Evolutionary conservation across 805 yeast species (phyloP).

Genomic region (Schwanniomyces sp.): DNA sequence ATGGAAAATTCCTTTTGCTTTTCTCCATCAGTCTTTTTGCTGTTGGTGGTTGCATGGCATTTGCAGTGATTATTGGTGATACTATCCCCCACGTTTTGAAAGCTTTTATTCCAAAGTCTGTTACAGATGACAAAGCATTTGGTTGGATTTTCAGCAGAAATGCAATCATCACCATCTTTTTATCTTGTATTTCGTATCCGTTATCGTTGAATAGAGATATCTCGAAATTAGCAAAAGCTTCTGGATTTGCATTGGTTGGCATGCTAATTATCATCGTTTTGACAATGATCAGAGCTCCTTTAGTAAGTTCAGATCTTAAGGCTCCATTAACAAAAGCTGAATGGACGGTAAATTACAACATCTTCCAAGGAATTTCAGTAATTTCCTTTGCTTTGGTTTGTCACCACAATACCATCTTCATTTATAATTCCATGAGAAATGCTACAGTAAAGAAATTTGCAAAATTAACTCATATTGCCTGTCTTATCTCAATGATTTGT

Average conservation of each 20-base stretch:
- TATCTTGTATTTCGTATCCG: slow-evolving; percentile 77
- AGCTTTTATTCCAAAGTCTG: slow-evolving; percentile 54
- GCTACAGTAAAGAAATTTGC: slow-evolving; percentile 79
- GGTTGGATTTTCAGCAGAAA: slow-evolving; percentile 64
- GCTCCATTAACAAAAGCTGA: slow-evolving; percentile 46
- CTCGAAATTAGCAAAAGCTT: slow-evolving; percentile 81
- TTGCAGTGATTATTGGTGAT: slow-evolving; percentile 92
- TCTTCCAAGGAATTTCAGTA: slow-evolving; percentile 91
- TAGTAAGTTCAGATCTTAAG: slow-evolving; percentile 44
- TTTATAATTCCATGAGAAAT: slow-evolving; percentile 75
- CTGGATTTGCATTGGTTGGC: slow-evolving; percentile 80
- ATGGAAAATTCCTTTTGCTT: slow-evolving; percentile 67
- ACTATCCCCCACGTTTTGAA: slow-evolving; percentile 87
- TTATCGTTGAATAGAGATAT: slow-evolving; percentile 78
- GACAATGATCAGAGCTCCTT: slow-evolving; percentile 75
- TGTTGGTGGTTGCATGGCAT: slow-evolving; percentile 91
- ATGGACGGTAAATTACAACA: slow-evolving; percentile 57
- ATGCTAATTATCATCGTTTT: slow-evolving; percentile 78
- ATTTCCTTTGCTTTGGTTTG: slow-evolving; percentile 94
- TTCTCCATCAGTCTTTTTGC: slow-evolving; percentile 86
- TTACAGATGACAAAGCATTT: slow-evolving; percentile 31
- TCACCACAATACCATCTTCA: slow-evolving; percentile 90
- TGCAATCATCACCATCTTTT: slow-evolving; percentile 66
- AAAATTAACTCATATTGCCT: slow-evolving; percentile 78
- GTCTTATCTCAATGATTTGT: slow-evolving; percentile 75